These are phyloP conservation scores for Porphyrellus sp. DNA, from an alignment of 1,284 basidiomycete species.

Conservation along the genomic window DNA sequence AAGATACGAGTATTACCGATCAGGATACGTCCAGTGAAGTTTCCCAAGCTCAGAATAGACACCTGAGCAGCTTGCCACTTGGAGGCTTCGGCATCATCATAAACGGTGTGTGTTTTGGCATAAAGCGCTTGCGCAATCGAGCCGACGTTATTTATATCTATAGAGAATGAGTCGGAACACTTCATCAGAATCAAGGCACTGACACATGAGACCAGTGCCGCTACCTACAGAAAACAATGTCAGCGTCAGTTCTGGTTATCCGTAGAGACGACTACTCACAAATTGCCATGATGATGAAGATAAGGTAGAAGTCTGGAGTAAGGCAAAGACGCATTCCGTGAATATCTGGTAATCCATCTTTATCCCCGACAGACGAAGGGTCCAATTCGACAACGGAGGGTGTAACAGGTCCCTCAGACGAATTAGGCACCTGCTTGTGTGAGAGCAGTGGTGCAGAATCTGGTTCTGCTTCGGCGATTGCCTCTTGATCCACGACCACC, in stretches of 20 bases:
- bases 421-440: constrained; percentile 6
- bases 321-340: constrained; percentile 47
- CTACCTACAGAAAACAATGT: constrained; percentile 51
- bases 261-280: constrained; percentile 44
- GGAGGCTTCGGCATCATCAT: constrained; percentile 64
- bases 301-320: constrained; percentile 69
- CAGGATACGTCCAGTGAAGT: constrained; percentile 76
- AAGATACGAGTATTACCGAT: constrained; percentile 50
- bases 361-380: constrained; percentile 8
- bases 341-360: constrained; percentile 39
- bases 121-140: constrained; percentile 85
- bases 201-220: constrained; percentile 88
- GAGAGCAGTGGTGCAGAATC: constrained; percentile 22
- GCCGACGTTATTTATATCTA: constrained; percentile 95
- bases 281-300: constrained; percentile 69
- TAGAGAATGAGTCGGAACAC: not conserved
- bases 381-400: constrained; percentile 18
- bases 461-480: constrained; percentile 9
- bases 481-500: constrained; percentile 30
- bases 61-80: constrained; percentile 86
- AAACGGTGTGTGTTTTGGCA: constrained; percentile 59
- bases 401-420: constrained; percentile 6
- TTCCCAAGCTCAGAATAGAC: constrained; percentile 80
- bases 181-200: constrained; percentile 24
- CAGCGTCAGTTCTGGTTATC: not conserved